Percentiles rank a stretch among this genome's conserved stretches.
Conservation (phyloP, 257 asterid species). For the Plantago ovata region DNA sequence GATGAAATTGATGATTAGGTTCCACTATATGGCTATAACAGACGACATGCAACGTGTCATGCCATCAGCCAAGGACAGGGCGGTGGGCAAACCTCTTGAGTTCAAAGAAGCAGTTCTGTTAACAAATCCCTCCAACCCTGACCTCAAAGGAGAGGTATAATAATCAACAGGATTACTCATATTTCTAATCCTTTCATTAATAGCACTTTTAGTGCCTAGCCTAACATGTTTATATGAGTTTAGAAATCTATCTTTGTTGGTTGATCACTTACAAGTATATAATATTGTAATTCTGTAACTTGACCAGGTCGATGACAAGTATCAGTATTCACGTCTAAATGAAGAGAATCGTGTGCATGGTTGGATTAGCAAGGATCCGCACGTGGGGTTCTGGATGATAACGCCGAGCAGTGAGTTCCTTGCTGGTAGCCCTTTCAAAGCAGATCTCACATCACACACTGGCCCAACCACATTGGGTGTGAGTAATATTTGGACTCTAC, state of each 20-base stretch:
- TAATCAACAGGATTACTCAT: not conserved
- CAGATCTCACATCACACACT: constrained; percentile 62
- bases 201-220: not conserved
- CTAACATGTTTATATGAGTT: too few relatives aligned
- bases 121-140: not conserved
- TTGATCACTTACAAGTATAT: not conserved
- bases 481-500: constrained; percentile 9
- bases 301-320: constrained; percentile 67
- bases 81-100: not conserved
- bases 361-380: constrained; percentile 43
- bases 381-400: constrained; percentile 61
- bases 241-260: not conserved
- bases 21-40: constrained; percentile 6
- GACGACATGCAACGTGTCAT: constrained; percentile 8
- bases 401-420: constrained; percentile 65
- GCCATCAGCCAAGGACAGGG: constrained; percentile 3
- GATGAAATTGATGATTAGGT: not conserved
- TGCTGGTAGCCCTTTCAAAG: constrained; percentile 55
- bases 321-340: constrained; percentile 49
- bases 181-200: too few relatives aligned
- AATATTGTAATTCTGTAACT: not conserved
- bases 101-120: constrained; percentile 6
- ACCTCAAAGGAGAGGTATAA: not conserved
- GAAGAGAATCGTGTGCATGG: constrained; percentile 62
- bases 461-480: constrained; percentile 57